These are phyloP conservation scores for Aschersonia sp. DNA, from an alignment of 2,329 filamentous ascomycete species.

Conservation along the genomic window DNA sequence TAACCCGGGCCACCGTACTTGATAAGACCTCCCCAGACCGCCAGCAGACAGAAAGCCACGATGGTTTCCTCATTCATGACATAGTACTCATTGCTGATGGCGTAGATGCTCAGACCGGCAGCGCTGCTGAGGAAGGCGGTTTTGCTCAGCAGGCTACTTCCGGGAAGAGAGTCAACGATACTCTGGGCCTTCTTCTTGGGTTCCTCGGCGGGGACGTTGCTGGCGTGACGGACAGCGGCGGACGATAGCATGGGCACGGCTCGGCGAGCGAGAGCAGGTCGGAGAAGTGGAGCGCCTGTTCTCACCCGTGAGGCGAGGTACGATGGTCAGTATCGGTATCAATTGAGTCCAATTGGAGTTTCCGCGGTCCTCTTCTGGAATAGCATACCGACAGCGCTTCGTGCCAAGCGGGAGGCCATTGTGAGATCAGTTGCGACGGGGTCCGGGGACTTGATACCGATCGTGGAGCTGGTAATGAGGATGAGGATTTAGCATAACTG, in stretches of 20 bases:
- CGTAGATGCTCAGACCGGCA: constrained; percentile 81
- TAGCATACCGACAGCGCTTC: constrained; percentile 80
- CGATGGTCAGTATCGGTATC: neutral
- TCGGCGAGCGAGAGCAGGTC: constrained; percentile 64
- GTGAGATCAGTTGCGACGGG: constrained; percentile 46
- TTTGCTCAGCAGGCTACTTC: constrained; percentile 87
- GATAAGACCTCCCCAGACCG: constrained; percentile 82
- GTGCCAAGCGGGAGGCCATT: constrained; percentile 98
- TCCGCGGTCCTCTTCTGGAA: constrained; percentile 1
- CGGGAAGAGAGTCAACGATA: constrained; percentile 83
- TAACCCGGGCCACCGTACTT: constrained; percentile 90
- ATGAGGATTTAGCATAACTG: constrained; percentile 33
- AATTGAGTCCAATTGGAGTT: constrained; percentile 12
- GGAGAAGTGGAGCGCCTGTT: constrained; percentile 78
- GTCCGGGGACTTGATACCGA: constrained; percentile 30
- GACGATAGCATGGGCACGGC: constrained; percentile 53
- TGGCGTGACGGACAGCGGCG: constrained; percentile 53
- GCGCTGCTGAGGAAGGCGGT: constrained; percentile 90
- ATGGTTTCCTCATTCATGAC: constrained; percentile 98
- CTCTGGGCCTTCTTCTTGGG: constrained; percentile 96
- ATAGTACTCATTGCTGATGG: constrained; percentile 99
- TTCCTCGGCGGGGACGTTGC: constrained; percentile 69
- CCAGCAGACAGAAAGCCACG: constrained; percentile 81
- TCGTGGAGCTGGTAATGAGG: constrained; percentile 27
- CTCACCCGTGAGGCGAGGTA: constrained; percentile 5